Evolutionary conservation across 2,329 filamentous ascomycete species (phyloP), one percentile per base, ranked within the genome.

Genomic region (Curvularia lunata): DNA sequence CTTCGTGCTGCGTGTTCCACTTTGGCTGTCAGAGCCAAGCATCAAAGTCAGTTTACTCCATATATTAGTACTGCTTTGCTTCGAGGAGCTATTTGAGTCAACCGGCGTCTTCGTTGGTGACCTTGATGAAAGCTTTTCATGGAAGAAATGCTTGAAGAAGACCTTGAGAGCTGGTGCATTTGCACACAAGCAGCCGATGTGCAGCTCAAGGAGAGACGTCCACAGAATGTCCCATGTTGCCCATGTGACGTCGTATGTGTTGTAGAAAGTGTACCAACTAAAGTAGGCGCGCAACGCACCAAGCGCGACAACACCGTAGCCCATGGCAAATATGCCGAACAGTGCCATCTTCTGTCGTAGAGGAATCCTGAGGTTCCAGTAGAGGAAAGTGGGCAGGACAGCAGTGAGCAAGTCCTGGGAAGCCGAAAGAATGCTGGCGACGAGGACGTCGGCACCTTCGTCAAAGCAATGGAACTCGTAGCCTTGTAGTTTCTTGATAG

Each of bases 61-160:
- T 8, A 62, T 40, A 30, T 34, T 21, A 12, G 45, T 50, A 19
- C 50, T 54, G 45, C 41, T 47, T 25, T 40, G 53, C 16, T 46
- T 42, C 3, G 48, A 25, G 5, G 28, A 34, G 16, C 28, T 28
- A 5, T 47, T 18, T 4, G 30, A 56, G 38, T 18, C 34, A 7
- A 25, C 28, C 3, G 62, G 48, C 18, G 55, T 42, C 19, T 49
- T 54, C 1, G 61, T 53, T 8, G 34, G 40, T 13, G 58, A 63
- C 5, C 43, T 41, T 5, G 55, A 63, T 2, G 55, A 62, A 32
- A 71, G 50, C 19, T 53, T 66, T 2, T 72, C 68, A 4, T 62
- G 55, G 64, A 74, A 66, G 61, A 68, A 68, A 42, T 69, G 63
- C 32, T 64, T 69, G 67, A 73, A 73, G 52, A 75, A 74, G n/a